Evolutionary conservation across 768 basidiomycete genomes (phyloP).

Genomic region (Pleurotus tuoliensis): DNA sequence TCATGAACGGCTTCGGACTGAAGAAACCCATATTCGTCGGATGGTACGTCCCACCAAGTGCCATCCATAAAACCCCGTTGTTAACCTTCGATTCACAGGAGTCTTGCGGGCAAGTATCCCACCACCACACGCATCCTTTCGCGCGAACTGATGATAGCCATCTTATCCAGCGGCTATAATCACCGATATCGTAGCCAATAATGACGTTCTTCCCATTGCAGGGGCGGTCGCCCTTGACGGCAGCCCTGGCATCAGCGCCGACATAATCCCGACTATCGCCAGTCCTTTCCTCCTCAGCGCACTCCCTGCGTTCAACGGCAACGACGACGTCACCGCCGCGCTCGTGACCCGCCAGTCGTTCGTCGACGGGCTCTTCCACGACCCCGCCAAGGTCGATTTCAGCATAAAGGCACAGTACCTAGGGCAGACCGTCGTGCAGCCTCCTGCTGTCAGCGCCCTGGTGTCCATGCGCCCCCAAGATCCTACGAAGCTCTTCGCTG

Average conservation of each 20-base stretch:
- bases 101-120: conserved; percentile 22
- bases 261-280: conserved; percentile 16
- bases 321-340: conserved; percentile 17
- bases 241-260: conserved; percentile 21
- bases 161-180: conserved; percentile 20
- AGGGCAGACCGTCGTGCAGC: conserved; percentile 17
- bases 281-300: conserved; percentile 15
- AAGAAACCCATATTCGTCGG: conserved; percentile 26
- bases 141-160: background rate
- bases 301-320: conserved; percentile 19
- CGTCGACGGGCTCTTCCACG: conserved; percentile 21
- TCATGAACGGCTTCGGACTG: conserved; percentile 25
- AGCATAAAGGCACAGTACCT: conserved; percentile 20
- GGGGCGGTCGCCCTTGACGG: conserved; percentile 24
- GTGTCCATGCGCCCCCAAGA: conserved; percentile 23
- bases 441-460: conserved; percentile 16
- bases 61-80: no score
- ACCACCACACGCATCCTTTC: background rate
- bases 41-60: conserved; percentile 19
- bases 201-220: conserved; percentile 21
- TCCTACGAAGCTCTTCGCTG: conserved; percentile 20
- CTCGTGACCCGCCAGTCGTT: conserved; percentile 19
- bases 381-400: conserved; percentile 21
- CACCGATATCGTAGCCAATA: conserved; percentile 23
- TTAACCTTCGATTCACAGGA: conserved; percentile 15